phyloP scores from a whole-genome alignment of 257 asterid species.

The Penstemon newberryi region DNA sequence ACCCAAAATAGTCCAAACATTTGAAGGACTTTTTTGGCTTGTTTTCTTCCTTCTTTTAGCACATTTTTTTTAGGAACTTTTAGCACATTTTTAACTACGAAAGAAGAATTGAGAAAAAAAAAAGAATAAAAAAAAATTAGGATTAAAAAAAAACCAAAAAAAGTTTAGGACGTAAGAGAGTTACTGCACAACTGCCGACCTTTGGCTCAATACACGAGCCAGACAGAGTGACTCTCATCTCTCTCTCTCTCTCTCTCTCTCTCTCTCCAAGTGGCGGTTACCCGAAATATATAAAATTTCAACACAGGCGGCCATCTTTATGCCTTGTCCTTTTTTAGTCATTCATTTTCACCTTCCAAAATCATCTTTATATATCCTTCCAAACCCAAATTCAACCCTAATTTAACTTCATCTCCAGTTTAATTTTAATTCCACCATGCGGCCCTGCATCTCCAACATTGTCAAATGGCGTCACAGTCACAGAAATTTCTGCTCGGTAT shows the following conservation, averaged over 20 bases:
- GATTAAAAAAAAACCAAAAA: too few relatives aligned
- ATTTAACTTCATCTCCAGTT: not conserved
- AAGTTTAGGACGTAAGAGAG: too few relatives aligned
- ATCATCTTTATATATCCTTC: not conserved
- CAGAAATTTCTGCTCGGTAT: constrained; percentile 47
- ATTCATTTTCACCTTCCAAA: not conserved
- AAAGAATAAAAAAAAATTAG: too few relatives aligned
- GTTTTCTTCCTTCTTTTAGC: not conserved
- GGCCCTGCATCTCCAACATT: constrained; percentile 47
- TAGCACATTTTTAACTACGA: too few relatives aligned
- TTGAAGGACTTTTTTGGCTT: not conserved
- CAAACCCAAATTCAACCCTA: not conserved
- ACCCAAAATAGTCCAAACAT: too few relatives aligned
- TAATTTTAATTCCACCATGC: constrained; percentile 42
- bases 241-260: not conserved
- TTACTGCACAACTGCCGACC: constrained; percentile 1
- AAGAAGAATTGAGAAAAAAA: too few relatives aligned
- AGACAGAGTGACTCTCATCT: not conserved
- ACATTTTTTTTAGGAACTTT: too few relatives aligned
- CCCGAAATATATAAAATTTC: not conserved
- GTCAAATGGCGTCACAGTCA: constrained; percentile 39
- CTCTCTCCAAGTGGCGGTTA: constrained; percentile 10
- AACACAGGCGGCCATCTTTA: constrained; percentile 16
- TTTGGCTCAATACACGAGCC: constrained; percentile 30
- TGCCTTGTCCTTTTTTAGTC: not conserved